A percentile compares a stretch with the other conserved stretches of the same genome.
Evolutionary conservation across 2,329 filamentous ascomycete genomes (phyloP).

Genomic region (Fusarium sp.): DNA sequence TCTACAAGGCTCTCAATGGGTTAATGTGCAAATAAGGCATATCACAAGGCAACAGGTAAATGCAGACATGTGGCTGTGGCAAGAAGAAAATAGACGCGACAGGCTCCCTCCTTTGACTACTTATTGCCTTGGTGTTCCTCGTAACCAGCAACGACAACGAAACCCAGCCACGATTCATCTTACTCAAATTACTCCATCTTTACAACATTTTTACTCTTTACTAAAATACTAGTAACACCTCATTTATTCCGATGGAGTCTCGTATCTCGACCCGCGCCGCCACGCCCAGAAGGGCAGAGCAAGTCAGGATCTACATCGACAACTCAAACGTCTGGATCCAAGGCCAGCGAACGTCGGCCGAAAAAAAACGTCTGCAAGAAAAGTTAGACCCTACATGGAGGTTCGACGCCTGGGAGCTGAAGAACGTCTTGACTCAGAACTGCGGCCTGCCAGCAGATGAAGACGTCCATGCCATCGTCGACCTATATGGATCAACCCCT

Average conservation of each 20-base stretch:
- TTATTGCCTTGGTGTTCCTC: background rate
- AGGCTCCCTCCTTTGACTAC: background rate
- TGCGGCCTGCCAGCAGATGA: background rate
- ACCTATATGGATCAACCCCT: background rate
- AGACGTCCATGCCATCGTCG: background rate
- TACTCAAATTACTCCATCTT: background rate
- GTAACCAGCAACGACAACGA: background rate
- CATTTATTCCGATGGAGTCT: too few relatives aligned
- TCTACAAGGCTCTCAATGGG: background rate
- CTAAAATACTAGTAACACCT: too few relatives aligned
- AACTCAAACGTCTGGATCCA: background rate
- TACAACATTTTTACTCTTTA: too few relatives aligned
- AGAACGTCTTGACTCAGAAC: background rate
- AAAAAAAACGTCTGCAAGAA: background rate
- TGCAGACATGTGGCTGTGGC: background rate
- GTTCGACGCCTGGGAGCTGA: background rate
- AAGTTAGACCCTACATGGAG: background rate
- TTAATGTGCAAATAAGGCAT: background rate
- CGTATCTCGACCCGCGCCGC: background rate
- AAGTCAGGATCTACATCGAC: background rate
- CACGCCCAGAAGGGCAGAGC: background rate
- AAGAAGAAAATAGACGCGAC: background rate
- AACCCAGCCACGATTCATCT: background rate
- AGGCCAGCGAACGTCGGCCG: background rate
- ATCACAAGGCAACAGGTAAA: background rate